Base-by-base conservation (phyloP, 2,329 filamentous ascomycete species). In the Bipolaris gigantea region DNA sequence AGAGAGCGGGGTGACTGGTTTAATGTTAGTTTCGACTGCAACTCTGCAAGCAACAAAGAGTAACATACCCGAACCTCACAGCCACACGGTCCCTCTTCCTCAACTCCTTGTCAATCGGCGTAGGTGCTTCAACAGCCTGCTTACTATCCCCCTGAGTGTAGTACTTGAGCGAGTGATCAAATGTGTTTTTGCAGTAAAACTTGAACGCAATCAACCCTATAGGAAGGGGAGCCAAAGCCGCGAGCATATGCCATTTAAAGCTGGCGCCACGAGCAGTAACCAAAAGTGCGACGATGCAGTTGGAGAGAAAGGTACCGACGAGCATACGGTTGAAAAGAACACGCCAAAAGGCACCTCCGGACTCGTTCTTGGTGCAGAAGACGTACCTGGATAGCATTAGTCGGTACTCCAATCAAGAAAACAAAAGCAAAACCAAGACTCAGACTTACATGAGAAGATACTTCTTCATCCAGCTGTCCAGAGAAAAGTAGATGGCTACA, bases 361-460 rank as follows among this genome's bases (percentile, higher is more conserved):
- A 97, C 71, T 99, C 94, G 25, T 89, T 96, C 79, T 97, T 99
- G 42, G 94, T 99, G 61, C 96, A 84, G 70, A 97, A 97, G 60
- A 97, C 89, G 75, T 99, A 57, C 55, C 55, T 57, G 30, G 11
- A 11, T 21, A 10, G n/a, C 11, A 15, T 52, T 6, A 52, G 50
- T 2, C 13, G 15, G 11, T 2, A 41, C 11, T 21, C 11, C 8
- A 5, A 27, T 18, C 23, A 4, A 7, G 8, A 10, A 2, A 15
- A 19, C 5, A 11, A 8, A 2, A 13, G 15, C 10, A 8, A 2
- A 13, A 15, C 10, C 18, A n/a, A n/a, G n/a, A n/a, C n/a, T n/a
- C n/a, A n/a, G n/a, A 48, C 54, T 47, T 30, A 96, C 62, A 97
- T 83, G 35, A 97, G 78, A 41, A 97, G 80, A 70, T 99, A 99